Evolutionary conservation across 441 rosid genomes (phyloP), one percentile per base, ranked within the genome.

Genomic region (Syzygium syzygioides): DNA sequence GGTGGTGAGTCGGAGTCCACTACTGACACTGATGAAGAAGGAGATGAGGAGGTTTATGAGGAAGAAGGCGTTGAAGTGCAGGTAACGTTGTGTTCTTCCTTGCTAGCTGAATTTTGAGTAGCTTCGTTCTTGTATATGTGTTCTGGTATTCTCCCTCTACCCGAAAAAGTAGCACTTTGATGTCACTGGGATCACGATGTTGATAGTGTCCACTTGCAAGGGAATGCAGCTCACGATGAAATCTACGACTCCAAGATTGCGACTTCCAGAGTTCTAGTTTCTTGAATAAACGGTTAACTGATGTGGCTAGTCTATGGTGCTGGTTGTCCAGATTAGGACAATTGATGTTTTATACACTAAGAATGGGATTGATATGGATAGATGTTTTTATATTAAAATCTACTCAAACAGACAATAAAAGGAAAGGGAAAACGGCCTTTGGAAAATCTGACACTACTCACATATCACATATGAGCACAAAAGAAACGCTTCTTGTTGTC

Each of bases 1-100:
- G 84, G 89, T 55, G 85, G n/a, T 25, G 88, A 89, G 37, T 76
- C 90, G 5, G 91, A 87, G 52, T 92, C 94, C 4, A 93, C 94
- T 85, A 93, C 95, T n/a, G 98, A 94, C 86, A 94, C 93, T 66
- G 96, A 93, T 50, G 93, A 89, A 55, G 97, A 94, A 7, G 95
- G 92, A 7, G 92, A 92, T 59, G 95, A 88, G 86, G 91, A 91
- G 45, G 87, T 85, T 87, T 92, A 86, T 50, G 96, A 92, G 54
- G 96, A 93, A 30, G 97, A 92, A 64, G 93, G 86, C 52, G 91
- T 89, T 56, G 94, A 94, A 54, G 89, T 88, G 30, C 91, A 90
- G 93, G 98, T 95, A 91, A 23, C 83, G 83, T 41, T 37, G 83
- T 52, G 68, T 9, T 68, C 89, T 87, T 76, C 83, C n/a, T 76